phyloP scores from a whole-genome alignment of 768 basidiomycete genomes.

The Pulveroboletus sp. region DNA sequence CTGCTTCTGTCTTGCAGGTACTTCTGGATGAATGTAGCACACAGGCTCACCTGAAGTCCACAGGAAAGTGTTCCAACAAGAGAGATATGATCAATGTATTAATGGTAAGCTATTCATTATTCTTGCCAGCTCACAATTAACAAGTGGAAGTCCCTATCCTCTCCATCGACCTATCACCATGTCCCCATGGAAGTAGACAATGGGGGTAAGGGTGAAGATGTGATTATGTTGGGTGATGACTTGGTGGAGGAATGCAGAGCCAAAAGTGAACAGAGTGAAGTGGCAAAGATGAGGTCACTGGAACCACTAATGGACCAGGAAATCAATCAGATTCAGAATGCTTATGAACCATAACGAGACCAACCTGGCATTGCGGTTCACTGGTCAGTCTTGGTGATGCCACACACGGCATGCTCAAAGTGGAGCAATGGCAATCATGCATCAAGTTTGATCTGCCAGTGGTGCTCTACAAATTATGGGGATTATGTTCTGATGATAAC shows the following conservation, averaged over 20 bases:
- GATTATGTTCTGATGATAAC: neutral
- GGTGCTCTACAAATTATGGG: conserved; percentile 30
- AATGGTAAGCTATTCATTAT: no score
- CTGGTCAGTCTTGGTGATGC: conserved; percentile 18
- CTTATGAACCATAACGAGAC: neutral
- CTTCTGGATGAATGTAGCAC: neutral
- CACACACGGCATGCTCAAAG: conserved; percentile 32
- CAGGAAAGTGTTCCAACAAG: no score
- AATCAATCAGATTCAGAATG: neutral
- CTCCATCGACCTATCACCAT: no score
- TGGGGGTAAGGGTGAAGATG: no score
- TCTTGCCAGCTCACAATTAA: no score
- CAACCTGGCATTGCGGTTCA: conserved; percentile 23
- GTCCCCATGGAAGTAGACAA: neutral
- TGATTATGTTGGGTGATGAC: neutral
- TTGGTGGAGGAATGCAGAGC: neutral
- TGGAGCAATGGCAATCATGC: conserved; percentile 30
- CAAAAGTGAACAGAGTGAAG: neutral
- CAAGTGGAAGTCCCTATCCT: no score
- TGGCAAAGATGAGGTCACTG: no score
- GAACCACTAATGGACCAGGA: neutral
- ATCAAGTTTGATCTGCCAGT: conserved; percentile 28
- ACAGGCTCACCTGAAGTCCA: no score
- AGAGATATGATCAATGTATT: no score
- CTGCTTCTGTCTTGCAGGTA: neutral